Percentiles rank a stretch among this genome's conserved stretches.
Conservation (phyloP, 2,329 filamentous ascomycete genomes). For the Passalora sequoiae region DNA sequence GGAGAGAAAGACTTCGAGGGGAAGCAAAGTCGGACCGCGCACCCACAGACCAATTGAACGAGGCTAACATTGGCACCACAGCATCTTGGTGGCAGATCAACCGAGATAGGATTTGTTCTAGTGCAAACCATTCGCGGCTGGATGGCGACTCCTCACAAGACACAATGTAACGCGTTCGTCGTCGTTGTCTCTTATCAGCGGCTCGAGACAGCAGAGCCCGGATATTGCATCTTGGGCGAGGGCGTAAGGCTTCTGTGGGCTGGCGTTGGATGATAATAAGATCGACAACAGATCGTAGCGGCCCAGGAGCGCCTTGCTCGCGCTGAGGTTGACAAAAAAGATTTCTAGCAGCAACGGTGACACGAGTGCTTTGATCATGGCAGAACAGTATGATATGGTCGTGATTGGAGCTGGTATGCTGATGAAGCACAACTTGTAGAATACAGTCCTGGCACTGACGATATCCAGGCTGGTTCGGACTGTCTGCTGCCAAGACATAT, state of each 20-base stretch:
- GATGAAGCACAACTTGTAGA: background rate
- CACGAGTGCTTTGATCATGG: background rate
- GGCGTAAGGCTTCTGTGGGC: background rate
- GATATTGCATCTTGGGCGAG: background rate
- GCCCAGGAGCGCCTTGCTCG: too few relatives aligned
- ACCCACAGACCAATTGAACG: background rate
- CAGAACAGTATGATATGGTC: conserved; percentile 30
- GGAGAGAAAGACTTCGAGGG: too few relatives aligned
- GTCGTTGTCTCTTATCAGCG: too few relatives aligned
- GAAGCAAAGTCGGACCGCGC: conserved; percentile 7
- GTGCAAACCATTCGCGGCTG: background rate
- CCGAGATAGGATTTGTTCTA: conserved; percentile 4
- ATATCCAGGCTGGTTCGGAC: conserved; percentile 40
- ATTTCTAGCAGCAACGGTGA: too few relatives aligned
- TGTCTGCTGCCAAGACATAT: conserved; percentile 47
- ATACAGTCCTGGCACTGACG: conserved; percentile 6
- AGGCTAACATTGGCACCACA: conserved; percentile 3
- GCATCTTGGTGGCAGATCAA: background rate
- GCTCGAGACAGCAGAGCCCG: background rate
- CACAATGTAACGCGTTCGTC: too few relatives aligned
- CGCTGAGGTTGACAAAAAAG: too few relatives aligned
- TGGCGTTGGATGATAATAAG: background rate
- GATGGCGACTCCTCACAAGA: too few relatives aligned
- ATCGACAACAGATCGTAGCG: background rate
- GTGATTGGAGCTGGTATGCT: conserved; percentile 47